Conservation (phyloP, 2,329 filamentous ascomycete genomes). For the Ascosphaera apis region DNA sequence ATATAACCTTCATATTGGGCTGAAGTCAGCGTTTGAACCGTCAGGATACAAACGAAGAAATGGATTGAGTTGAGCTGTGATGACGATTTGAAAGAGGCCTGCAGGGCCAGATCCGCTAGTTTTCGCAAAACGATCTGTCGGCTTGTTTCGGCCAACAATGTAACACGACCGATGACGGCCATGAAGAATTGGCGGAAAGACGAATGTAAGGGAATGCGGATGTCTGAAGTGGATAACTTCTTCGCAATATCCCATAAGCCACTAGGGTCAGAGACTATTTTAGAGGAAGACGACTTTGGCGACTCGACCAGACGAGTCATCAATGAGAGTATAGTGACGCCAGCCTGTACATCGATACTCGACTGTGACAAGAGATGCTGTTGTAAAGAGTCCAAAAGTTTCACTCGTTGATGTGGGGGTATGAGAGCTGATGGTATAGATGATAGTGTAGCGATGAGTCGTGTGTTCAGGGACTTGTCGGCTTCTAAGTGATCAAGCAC, state of each 20-base stretch:
- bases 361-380: conserved; percentile 7
- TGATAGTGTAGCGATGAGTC: conserved; percentile 15
- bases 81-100: not conserved
- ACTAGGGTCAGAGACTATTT: conserved; percentile 14
- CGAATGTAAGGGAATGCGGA: not conserved
- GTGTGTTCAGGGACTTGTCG: conserved; percentile 9
- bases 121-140: conserved; percentile 7
- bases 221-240: conserved; percentile 9
- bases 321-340: conserved; percentile 12
- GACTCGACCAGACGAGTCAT: conserved; percentile 19
- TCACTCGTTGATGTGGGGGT: conserved; percentile 15
- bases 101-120: not conserved
- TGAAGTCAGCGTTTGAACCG: not conserved
- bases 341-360: not conserved
- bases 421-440: conserved; percentile 16
- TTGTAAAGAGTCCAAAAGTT: conserved; percentile 14
- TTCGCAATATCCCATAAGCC: conserved; percentile 16
- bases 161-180: conserved; percentile 14
- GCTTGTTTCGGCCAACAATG: conserved; percentile 14
- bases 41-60: not conserved
- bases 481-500: conserved; percentile 13
- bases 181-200: conserved; percentile 15
- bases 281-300: conserved; percentile 15
- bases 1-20: not conserved
- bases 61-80: not conserved